phyloP scores from a whole-genome alignment of 2,329 filamentous ascomycete species.

The Diaporthe destruens region DNA sequence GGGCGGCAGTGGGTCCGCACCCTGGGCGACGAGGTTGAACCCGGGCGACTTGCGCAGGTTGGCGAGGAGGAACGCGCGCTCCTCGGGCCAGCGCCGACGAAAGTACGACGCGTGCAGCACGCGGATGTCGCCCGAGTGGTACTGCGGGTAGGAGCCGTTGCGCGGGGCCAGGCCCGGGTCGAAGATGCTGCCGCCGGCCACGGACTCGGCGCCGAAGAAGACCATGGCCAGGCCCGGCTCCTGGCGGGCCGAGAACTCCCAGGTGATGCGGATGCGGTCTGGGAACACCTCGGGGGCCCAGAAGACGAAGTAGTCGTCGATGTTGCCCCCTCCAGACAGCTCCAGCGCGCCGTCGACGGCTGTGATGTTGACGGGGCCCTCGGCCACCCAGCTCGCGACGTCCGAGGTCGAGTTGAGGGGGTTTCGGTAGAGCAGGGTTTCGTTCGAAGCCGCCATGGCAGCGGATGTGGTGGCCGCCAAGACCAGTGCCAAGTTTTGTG shows the following conservation, averaged over 20 bases:
- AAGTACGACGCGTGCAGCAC: slow-evolving; percentile 45
- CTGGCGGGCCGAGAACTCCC: slow-evolving; percentile 49
- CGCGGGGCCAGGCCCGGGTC: slow-evolving; percentile 46
- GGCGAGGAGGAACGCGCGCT: slow-evolving; percentile 48
- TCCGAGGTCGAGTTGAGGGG: slow-evolving; percentile 47
- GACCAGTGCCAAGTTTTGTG: slow-evolving; percentile 13
- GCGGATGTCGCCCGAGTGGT: slow-evolving; percentile 45
- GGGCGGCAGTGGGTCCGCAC: slow-evolving; percentile 48
- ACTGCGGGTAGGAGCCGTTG: slow-evolving; percentile 46
- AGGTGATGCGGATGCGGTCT: slow-evolving; percentile 49
- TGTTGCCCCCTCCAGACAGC: slow-evolving; percentile 45
- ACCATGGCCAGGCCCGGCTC: slow-evolving; percentile 52
- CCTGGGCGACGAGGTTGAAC: slow-evolving; percentile 48
- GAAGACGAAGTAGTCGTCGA: slow-evolving; percentile 50
- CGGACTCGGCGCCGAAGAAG: slow-evolving; percentile 50
- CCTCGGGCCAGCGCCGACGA: slow-evolving; percentile 47
- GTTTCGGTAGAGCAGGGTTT: slow-evolving; percentile 49
- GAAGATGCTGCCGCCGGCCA: slow-evolving; percentile 48
- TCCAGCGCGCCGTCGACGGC: slow-evolving; percentile 48
- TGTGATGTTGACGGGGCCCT: slow-evolving; percentile 47
- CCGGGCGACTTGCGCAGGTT: slow-evolving; percentile 50
- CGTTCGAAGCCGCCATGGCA: slow-evolving; percentile 37
- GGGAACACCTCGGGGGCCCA: slow-evolving; percentile 51
- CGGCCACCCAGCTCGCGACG: slow-evolving; percentile 48
- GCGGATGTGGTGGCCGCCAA: background rate